Base-by-base conservation (phyloP, 176 grass and related monocot species). In the Ensete ventricosum region DNA sequence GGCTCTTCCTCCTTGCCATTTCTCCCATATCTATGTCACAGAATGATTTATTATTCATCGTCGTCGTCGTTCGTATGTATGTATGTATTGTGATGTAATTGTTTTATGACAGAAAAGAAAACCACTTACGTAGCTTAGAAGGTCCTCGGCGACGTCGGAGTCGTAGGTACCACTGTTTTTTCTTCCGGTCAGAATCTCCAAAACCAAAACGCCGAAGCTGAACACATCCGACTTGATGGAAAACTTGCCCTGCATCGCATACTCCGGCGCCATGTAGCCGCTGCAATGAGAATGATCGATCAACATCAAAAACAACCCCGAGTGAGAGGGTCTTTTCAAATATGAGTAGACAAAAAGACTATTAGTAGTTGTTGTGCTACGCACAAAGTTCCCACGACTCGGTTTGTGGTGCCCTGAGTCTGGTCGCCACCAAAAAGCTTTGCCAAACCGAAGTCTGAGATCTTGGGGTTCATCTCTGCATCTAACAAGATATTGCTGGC, bases 401-500 rank as follows among this genome's bases (percentile, higher is more conserved):
- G 78, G 24, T 17, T 81, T 76, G 83, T 85, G 54, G 71, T 25
- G 50, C 54, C 83, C 64, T 85, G 78, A 72, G 78, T 85, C 69
- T 85, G 83, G 43, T 85, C 83, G 20, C 65, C 73, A 13, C 22
- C 64, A 54, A 85, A 85, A 34, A 85, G 83, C 24, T 64, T 85
- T 25, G 83, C 83, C 53, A 81, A 19, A 54, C 78, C 83, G 55
- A 85, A 85, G 21, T 85, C 83, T 19, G 83, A 62, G 63, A 81
- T 85, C 55, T 85, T 85, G 4, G 83, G 73, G 23, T 70, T 85
- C 83, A 85, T 81, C 6, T 81, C 83, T 71, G 48, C 83, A 51
- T 81, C 83, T 11, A 85, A 62, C 64, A 85, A 76, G 53, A 85
- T 53, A 51, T 85, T 85, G 29, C 83, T 85, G 17, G 83, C 83